Evolutionary conservation across 108 stramenopile species (phyloP).

Genomic region (Mediolabrus comicus): DNA sequence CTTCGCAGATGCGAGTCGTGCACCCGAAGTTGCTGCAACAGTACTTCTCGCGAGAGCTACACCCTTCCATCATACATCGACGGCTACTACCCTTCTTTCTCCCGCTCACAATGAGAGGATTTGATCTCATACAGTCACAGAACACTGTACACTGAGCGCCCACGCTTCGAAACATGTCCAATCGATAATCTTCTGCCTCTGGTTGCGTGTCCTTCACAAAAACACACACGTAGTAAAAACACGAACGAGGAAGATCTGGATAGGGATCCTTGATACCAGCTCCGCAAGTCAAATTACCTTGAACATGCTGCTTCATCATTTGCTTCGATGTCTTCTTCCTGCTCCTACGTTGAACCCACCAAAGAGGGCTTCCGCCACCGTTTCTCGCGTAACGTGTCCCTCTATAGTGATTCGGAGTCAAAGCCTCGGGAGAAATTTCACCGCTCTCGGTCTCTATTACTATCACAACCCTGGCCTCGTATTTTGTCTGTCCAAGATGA

Average conservation of each 20-base stretch:
- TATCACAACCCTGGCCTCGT: slow-evolving; percentile 8
- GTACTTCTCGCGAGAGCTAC: not conserved
- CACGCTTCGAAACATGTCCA: not conserved
- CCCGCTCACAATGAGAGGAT: slow-evolving; percentile 3
- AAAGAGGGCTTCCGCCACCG: not conserved
- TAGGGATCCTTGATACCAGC: not conserved
- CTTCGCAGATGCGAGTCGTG: not conserved
- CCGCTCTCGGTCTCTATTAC: not conserved
- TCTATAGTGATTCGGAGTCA: not conserved
- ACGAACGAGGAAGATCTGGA: not conserved
- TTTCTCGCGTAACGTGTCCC: not conserved
- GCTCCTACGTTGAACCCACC: not conserved
- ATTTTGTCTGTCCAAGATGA: not conserved
- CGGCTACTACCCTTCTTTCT: not conserved
- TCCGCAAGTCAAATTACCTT: not conserved
- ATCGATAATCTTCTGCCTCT: not conserved
- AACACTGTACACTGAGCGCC: slow-evolving; percentile 1
- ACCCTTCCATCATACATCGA: not conserved
- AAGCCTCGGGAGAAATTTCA: not conserved
- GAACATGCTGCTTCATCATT: not conserved
- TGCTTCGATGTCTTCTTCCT: not conserved
- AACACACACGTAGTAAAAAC: not conserved
- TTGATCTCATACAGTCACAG: not conserved
- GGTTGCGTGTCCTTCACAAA: not conserved
- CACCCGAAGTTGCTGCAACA: not conserved